Percentiles rank a stretch among this genome's conserved stretches.
phyloP scores from a whole-genome alignment of 2,329 filamentous ascomycete genomes.

The Dryadomyces quercus-mongolicae region DNA sequence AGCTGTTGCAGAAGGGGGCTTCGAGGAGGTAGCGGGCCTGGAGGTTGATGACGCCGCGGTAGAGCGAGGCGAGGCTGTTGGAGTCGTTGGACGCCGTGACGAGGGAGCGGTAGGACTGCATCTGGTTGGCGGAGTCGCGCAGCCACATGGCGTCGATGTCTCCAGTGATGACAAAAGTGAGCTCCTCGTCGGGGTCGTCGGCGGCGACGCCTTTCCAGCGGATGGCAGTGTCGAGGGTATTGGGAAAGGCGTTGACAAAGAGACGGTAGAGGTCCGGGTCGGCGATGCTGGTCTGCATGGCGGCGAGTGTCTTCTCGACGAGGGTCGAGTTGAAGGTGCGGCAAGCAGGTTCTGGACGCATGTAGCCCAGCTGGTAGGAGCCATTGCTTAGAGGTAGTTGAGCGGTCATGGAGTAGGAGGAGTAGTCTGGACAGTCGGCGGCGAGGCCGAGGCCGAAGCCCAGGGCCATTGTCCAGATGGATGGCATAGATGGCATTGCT shows the following conservation, averaged over 20 bases:
- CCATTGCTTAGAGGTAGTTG: constrained; percentile 70
- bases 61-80: constrained; percentile 55
- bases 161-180: constrained; percentile 53
- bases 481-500: no score
- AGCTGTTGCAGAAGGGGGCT: constrained; percentile 83
- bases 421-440: constrained; percentile 50
- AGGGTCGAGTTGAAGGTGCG: constrained; percentile 68
- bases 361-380: constrained; percentile 62
- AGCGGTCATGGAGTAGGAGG: constrained; percentile 40
- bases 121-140: constrained; percentile 44
- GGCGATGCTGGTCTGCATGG: constrained; percentile 55
- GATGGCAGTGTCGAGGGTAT: constrained; percentile 39
- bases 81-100: constrained; percentile 37
- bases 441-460: not conserved
- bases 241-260: constrained; percentile 63
- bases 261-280: constrained; percentile 66
- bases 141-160: constrained; percentile 23
- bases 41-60: constrained; percentile 64
- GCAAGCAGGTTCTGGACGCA: constrained; percentile 64
- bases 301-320: constrained; percentile 63
- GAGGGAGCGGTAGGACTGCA: constrained; percentile 60
- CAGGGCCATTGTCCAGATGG: not conserved
- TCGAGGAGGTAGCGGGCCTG: constrained; percentile 59
- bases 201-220: constrained; percentile 13
- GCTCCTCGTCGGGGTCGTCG: constrained; percentile 19